Conservation (phyloP, 257 asterid genomes). For the Nemophila menziesii region DNA sequence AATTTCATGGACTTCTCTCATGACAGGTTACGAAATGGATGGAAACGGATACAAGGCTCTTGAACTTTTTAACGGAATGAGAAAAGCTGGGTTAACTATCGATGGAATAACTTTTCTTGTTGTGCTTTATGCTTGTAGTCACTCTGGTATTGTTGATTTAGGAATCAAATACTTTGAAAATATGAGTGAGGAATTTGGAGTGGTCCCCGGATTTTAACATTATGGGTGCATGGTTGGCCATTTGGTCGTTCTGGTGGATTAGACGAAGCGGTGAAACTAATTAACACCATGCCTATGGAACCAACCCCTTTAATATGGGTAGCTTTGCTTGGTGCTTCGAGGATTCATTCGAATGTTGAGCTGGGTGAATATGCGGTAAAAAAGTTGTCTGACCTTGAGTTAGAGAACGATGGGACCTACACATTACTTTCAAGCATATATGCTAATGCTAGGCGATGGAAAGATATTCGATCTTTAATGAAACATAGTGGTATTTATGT, state of each 20-base stretch:
- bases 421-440: slow-evolving; percentile 1
- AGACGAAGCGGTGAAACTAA: slow-evolving; percentile 50
- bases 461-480: slow-evolving; percentile 1
- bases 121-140: slow-evolving; percentile 60
- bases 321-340: slow-evolving; percentile 67
- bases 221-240: slow-evolving; percentile 77
- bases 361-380: slow-evolving; percentile 19
- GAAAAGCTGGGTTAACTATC: slow-evolving; percentile 36
- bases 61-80: slow-evolving; percentile 47
- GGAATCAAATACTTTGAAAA: slow-evolving; percentile 41
- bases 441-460: slow-evolving; percentile 2
- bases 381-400: neutral
- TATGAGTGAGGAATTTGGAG: slow-evolving; percentile 46
- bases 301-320: slow-evolving; percentile 66
- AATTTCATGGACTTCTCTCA: slow-evolving; percentile 77
- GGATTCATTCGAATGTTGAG: slow-evolving; percentile 41
- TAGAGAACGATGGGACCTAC: neutral
- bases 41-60: slow-evolving; percentile 77
- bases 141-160: slow-evolving; percentile 47
- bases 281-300: slow-evolving; percentile 58
- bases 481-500: neutral
- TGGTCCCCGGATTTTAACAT: slow-evolving; percentile 55
- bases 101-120: slow-evolving; percentile 62
- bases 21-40: slow-evolving; percentile 88
- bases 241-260: slow-evolving; percentile 65